Evolutionary conservation across 441 rosid genomes (phyloP), one percentile per base, ranked within the genome.

Genomic region (Hypseocharis bilobata): DNA sequence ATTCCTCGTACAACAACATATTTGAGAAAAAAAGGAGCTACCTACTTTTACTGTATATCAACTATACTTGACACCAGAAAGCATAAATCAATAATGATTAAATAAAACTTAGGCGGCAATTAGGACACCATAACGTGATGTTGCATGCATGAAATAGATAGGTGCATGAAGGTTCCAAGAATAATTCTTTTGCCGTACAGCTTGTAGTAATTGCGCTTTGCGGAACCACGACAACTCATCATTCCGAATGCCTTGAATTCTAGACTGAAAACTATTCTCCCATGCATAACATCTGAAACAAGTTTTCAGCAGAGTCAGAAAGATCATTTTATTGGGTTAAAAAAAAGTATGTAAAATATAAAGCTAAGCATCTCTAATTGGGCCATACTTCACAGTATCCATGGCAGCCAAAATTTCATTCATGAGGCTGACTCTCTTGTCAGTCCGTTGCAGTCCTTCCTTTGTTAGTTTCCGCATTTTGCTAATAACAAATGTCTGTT

Each of bases 181-280:
- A 49, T 56, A 62, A 44, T 66, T 72, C 62, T n/a, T 49, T 25
- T 57, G 65, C 56, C 84, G 64, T 87, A 95, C 99, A 84, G 97
- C 95, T 74, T 84, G 86, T 42, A 95, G 79, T 27, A 95, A 74
- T 58, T 83, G 86, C 66, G 96, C 92, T 81, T 85, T 88, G 56
- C 96, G 86, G 83, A 95, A 95, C 99, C 99, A 92, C 40, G 93
- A 86, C 69, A 95, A 79, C 74, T 95, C 99, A 58, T 89, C 97
- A 80, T 71, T 78, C 54, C 98, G 86, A 64, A 82, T 82, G 69
- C 66, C 78, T 77, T 88, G 93, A 78, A 95, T 96, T 83, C 88
- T 92, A 55, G 82, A 78, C 70, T 89, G 95, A 81, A 95, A 95
- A 75, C 99, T 95, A 55, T 80, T 81, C 78, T 95, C 99, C 99